phyloP scores from a whole-genome alignment of 2,329 filamentous ascomycete species.

The Stachybotrys chlorohalonatus region DNA sequence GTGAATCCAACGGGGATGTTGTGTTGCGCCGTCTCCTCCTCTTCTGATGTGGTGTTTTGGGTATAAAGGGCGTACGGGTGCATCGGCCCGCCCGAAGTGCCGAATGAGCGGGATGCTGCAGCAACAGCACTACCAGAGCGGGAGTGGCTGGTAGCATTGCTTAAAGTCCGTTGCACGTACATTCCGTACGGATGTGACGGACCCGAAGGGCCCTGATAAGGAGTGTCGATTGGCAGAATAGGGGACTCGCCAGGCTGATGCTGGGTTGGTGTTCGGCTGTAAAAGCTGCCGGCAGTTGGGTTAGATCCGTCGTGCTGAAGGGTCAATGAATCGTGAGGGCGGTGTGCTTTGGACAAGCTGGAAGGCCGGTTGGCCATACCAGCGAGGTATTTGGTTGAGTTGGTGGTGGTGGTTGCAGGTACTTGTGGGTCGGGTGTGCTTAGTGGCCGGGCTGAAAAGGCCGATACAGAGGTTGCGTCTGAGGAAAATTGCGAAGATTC shows the following conservation, averaged over 20 bases:
- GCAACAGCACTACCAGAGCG: constrained; percentile 41
- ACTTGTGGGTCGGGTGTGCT: constrained; percentile 11
- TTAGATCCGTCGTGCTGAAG: constrained; percentile 42
- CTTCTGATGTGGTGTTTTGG: constrained; percentile 55
- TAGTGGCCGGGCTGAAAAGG: constrained; percentile 4
- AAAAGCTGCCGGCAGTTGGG: constrained; percentile 6
- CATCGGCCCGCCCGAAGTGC: constrained; percentile 56
- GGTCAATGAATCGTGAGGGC: constrained; percentile 38
- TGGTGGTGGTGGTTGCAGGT: constrained; percentile 3
- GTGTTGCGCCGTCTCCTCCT: constrained; percentile 37
- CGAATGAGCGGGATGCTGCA: constrained; percentile 35
- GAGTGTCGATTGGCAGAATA: constrained; percentile 43
- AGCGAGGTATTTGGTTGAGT: constrained; percentile 11
- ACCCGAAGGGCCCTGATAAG: constrained; percentile 60
- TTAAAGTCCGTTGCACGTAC: constrained; percentile 67
- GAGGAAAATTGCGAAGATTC: not conserved
- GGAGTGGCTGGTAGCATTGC: constrained; percentile 51
- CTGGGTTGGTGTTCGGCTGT: constrained; percentile 11
- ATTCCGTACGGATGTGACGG: constrained; percentile 80
- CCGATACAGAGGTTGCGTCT: not conserved
- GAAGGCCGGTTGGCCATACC: constrained; percentile 32
- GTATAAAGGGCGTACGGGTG: constrained; percentile 85
- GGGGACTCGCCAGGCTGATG: constrained; percentile 26
- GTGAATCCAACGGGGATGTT: constrained; percentile 67
- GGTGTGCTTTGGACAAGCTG: constrained; percentile 46